Evolutionary conservation across 257 asterid species (phyloP), one percentile per base, ranked within the genome.

Genomic region (Catharanthus roseus): DNA sequence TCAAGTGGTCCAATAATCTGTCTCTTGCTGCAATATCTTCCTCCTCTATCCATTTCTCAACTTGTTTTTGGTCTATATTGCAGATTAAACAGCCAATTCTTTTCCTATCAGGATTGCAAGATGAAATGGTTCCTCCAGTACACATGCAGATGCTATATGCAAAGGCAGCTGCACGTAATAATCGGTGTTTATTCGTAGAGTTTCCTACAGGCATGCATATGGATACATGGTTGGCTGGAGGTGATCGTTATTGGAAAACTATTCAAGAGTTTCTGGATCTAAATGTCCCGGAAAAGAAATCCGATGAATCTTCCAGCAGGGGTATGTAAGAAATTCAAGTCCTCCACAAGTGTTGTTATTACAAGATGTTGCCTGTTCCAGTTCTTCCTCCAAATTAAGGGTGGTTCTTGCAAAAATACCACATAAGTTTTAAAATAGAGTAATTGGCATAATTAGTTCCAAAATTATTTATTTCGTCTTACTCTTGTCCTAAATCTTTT

Each of bases 171-270:
- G 86, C 96, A 34, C 92, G 69, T 73, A 91, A 93, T 69, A 77
- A 34, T 33, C 88, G 75, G 28, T 95, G 97, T 80, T 34, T 73
- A 69, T 91, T 95, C 70, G 93, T 87, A 71, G 93, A 85, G 61
- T 95, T 95, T 74, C 95, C 97, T 31, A 86, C 82, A 0, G 99
- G 97, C 73, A 95, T 86, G 99, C 99, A 93, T 80, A 93, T 93
- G 99, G 93, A 93, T 83, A 93, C 97, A 45, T 91, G 97, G 96
- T 73, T 84, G 81, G 78, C 92, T 41, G 97, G 97, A 69, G 97
- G 99, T 74, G 97, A 91, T 73, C 89, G 61, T 45, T 93, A 93
- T 75, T 93, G 99, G 99, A 84, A 77, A 80, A 85, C 96, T 41
- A 77, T 93, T 82, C 91, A 77, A 72, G 89, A 87, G 49, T 91